A percentile compares a stretch with the other conserved stretches of the same genome.
These are phyloP conservation scores for Thielaviopsis euricoi DNA, from an alignment of 2,329 filamentous ascomycete species.

Conservation along the genomic window DNA sequence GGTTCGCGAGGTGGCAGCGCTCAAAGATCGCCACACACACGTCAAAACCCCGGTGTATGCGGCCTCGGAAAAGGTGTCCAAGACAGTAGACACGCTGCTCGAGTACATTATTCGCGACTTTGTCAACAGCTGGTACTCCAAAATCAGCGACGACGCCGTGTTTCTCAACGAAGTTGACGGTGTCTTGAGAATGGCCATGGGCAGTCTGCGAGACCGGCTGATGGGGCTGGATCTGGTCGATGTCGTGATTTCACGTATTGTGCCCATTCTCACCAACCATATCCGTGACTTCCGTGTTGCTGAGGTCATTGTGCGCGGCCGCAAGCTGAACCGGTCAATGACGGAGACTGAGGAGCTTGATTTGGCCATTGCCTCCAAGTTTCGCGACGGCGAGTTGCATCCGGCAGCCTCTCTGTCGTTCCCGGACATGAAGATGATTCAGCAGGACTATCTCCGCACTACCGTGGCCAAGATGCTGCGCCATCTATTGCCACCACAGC, in stretches of 20 bases:
- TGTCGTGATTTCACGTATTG: slow-evolving; percentile 60
- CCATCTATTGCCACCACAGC: slow-evolving; percentile 52
- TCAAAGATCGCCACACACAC: slow-evolving; percentile 52
- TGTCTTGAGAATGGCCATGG: slow-evolving; percentile 56
- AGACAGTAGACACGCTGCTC: slow-evolving; percentile 64
- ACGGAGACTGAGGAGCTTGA: slow-evolving; percentile 96
- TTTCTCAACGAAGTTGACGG: slow-evolving; percentile 82
- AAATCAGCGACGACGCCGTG: slow-evolving; percentile 63
- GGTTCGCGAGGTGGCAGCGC: slow-evolving; percentile 49
- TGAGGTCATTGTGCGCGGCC: slow-evolving; percentile 71
- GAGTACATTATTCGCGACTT: slow-evolving; percentile 68
- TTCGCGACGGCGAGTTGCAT: slow-evolving; percentile 75
- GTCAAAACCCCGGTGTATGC: slow-evolving; percentile 54
- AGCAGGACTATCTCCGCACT: slow-evolving; percentile 76
- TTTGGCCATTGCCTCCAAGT: slow-evolving; percentile 88
- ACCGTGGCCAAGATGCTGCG: slow-evolving; percentile 59
- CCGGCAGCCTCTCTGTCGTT: slow-evolving; percentile 69
- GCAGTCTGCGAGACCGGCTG: slow-evolving; percentile 54
- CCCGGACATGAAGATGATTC: slow-evolving; percentile 66
- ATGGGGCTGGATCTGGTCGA: slow-evolving; percentile 69
- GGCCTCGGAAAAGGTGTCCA: slow-evolving; percentile 60
- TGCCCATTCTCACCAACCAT: slow-evolving; percentile 78
- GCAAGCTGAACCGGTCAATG: slow-evolving; percentile 71
- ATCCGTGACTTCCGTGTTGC: slow-evolving; percentile 83
- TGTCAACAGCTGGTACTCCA: slow-evolving; percentile 72